These are phyloP conservation scores for Suhomyces bolitotheri DNA, from an alignment of 1,139 yeast species.

Conservation along the genomic window DNA sequence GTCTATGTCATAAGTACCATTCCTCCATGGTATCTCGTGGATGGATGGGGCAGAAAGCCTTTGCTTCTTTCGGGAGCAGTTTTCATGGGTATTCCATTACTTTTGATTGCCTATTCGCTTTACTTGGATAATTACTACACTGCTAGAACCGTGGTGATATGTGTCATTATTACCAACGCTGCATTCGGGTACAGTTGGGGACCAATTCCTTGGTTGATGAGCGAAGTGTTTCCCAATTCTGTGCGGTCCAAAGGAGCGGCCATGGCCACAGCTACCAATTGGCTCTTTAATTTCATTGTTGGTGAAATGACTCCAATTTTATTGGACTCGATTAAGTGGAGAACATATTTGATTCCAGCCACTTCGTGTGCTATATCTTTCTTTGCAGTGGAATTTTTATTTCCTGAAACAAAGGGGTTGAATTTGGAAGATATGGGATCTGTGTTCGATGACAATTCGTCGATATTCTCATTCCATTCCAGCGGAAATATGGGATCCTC, in stretches of 20 bases:
- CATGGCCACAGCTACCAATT: conserved; percentile 85
- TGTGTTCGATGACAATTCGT: conserved; percentile 36
- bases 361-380: conserved; percentile 69
- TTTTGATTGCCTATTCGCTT: conserved; percentile 66
- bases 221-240: conserved; percentile 82
- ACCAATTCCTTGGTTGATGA: conserved; percentile 92
- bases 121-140: conserved; percentile 60
- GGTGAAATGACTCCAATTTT: conserved; percentile 89
- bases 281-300: conserved; percentile 92
- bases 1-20: conserved; percentile 74
- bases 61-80: conserved; percentile 75
- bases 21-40: conserved; percentile 91
- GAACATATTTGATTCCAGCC: conserved; percentile 80
- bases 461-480: conserved; percentile 48
- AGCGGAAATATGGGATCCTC: conserved; percentile 18
- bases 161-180: conserved; percentile 79
- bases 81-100: conserved; percentile 72
- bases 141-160: conserved; percentile 68
- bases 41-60: conserved; percentile 88
- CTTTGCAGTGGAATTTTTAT: conserved; percentile 64
- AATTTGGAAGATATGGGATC: conserved; percentile 81
- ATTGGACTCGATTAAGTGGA: conserved; percentile 76
- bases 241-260: conserved; percentile 95
- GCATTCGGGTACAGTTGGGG: conserved; percentile 92
- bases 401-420: conserved; percentile 90